A percentile compares a stretch with the other conserved stretches of the same genome.
Evolutionary conservation across 2,329 filamentous ascomycete genomes (phyloP).

Genomic region (Ascochyta koolunga): DNA sequence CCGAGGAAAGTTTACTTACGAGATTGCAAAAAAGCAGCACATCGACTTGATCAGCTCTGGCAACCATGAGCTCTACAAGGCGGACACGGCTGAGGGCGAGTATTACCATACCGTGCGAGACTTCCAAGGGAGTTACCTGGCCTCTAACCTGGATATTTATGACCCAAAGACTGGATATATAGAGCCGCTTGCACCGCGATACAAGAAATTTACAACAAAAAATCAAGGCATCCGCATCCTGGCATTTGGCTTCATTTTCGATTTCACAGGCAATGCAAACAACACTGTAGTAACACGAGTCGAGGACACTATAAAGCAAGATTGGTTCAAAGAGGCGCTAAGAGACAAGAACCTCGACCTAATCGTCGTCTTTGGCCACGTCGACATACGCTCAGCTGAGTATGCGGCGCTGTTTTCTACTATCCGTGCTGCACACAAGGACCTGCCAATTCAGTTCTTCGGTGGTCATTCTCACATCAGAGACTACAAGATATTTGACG

Average conservation of each 20-base stretch:
- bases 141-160: constrained; percentile 91
- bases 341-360: constrained; percentile 79
- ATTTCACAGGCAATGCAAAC: constrained; percentile 89
- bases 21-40: constrained; percentile 81
- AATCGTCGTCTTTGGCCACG: constrained; percentile 85
- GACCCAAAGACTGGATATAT: constrained; percentile 72
- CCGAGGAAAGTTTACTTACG: constrained; percentile 86
- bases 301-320: constrained; percentile 77
- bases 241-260: constrained; percentile 92
- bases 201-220: constrained; percentile 88
- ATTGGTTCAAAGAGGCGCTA: constrained; percentile 89
- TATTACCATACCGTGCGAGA: constrained; percentile 80
- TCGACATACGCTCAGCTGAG: constrained; percentile 80
- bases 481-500: constrained; percentile 81
- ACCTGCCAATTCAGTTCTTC: constrained; percentile 88
- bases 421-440: constrained; percentile 77
- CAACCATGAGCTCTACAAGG: constrained; percentile 93
- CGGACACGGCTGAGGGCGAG: constrained; percentile 77
- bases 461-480: constrained; percentile 90
- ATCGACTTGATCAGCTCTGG: constrained; percentile 87
- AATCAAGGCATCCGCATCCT: constrained; percentile 83
- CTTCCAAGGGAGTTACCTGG: constrained; percentile 80
- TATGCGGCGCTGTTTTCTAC: constrained; percentile 77
- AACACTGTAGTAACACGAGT: constrained; percentile 86
- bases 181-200: constrained; percentile 79